These are phyloP conservation scores for Sarocladiaceae sp. DNA, from an alignment of 2,329 filamentous ascomycete species.

Conservation along the genomic window DNA sequence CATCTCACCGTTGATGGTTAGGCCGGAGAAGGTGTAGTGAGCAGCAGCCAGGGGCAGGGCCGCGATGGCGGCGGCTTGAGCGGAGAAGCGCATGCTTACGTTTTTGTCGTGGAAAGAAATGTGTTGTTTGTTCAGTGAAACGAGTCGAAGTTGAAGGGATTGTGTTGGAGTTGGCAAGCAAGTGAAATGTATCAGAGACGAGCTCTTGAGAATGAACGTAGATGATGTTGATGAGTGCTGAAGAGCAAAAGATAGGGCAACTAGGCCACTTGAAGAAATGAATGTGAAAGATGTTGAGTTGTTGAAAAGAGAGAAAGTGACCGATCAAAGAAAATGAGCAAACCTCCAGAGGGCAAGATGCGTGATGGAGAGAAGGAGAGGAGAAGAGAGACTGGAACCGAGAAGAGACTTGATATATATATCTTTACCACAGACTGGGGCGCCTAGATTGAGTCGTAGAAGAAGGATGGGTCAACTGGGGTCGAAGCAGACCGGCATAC, in stretches of 20 bases:
- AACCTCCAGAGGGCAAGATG: conserved; percentile 6
- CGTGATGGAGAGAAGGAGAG: background rate
- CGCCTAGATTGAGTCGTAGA: background rate
- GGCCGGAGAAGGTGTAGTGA: conserved; percentile 21
- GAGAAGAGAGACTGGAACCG: background rate
- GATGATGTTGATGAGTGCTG: background rate
- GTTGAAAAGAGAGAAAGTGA: background rate
- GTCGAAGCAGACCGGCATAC: no score
- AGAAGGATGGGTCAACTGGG: background rate
- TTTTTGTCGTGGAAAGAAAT: background rate
- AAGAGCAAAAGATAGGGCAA: conserved; percentile 4
- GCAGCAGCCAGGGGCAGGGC: conserved; percentile 11
- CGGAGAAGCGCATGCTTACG: background rate
- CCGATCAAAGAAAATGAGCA: conserved; percentile 1
- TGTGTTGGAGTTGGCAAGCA: background rate
- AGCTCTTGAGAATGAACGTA: background rate
- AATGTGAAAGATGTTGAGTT: background rate
- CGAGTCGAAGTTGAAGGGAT: background rate
- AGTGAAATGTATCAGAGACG: background rate
- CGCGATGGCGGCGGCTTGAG: conserved; percentile 12
- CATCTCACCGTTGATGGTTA: conserved; percentile 17
- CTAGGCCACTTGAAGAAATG: conserved; percentile 7
- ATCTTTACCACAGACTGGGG: no score
- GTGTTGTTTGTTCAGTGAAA: background rate
- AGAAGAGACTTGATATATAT: background rate